Conservation (phyloP, 2,329 filamentous ascomycete species). For the Penicillium sp. region DNA sequence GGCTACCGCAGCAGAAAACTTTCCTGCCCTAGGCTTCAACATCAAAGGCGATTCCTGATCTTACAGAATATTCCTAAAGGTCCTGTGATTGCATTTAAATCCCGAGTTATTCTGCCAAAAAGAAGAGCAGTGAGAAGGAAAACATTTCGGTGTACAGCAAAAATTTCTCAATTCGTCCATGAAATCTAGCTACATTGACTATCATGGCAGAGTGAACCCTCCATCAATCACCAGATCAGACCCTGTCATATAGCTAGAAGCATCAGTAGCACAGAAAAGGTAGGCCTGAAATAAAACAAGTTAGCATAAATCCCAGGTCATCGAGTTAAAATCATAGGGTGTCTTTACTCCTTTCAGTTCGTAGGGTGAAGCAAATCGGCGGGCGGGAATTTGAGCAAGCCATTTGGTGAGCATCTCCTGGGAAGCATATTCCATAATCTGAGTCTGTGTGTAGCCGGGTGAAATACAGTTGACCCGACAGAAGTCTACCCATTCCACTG, state of each 20-base stretch:
- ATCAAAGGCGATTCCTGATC: too few relatives aligned
- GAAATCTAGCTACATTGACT: too few relatives aligned
- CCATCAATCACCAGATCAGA: conserved; percentile 71
- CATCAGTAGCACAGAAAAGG: conserved; percentile 74
- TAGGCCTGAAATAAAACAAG: conserved; percentile 42
- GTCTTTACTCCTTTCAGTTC: conserved; percentile 69
- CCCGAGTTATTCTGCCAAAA: too few relatives aligned
- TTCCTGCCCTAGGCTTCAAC: too few relatives aligned
- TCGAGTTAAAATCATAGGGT: too few relatives aligned
- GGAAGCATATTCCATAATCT: conserved; percentile 61
- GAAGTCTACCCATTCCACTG: conserved; percentile 72
- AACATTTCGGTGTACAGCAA: too few relatives aligned
- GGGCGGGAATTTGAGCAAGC: conserved; percentile 73
- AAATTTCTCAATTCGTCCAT: too few relatives aligned
- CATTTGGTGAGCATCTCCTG: conserved; percentile 66
- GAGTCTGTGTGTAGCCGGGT: conserved; percentile 44
- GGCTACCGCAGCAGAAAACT: too few relatives aligned
- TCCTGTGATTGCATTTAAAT: too few relatives aligned
- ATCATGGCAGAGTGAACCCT: conserved; percentile 54
- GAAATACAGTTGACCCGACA: conserved; percentile 48
- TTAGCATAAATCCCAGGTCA: too few relatives aligned
- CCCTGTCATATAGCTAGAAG: conserved; percentile 74
- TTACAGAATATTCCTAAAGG: too few relatives aligned
- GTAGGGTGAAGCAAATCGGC: conserved; percentile 64
- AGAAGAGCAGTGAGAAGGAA: too few relatives aligned